Conservation (phyloP, 768 basidiomycete genomes). For the Tulasnella sp. region DNA sequence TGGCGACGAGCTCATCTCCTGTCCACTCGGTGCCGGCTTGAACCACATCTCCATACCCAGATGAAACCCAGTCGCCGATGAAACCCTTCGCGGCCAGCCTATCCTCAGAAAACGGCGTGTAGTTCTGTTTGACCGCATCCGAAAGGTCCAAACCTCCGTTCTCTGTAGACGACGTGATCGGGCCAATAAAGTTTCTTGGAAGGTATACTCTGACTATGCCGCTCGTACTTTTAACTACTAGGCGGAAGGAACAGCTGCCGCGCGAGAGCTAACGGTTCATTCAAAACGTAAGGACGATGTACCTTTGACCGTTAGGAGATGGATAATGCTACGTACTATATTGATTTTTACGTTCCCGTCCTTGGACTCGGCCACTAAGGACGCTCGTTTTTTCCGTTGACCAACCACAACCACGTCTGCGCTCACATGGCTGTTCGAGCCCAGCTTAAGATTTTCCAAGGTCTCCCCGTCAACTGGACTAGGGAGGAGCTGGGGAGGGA, state of each 20-base stretch:
- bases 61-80: neutral
- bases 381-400: neutral
- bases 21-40: neutral
- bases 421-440: neutral
- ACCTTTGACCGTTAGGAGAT: no score
- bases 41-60: neutral
- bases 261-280: neutral
- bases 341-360: neutral
- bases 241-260: neutral
- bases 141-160: neutral
- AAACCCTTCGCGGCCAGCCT: neutral
- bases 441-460: neutral
- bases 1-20: no score
- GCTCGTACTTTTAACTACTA: neutral
- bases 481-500: neutral
- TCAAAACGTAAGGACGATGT: no score
- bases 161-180: neutral
- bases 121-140: neutral
- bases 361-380: neutral
- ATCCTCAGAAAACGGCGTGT: neutral
- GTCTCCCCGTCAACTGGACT: neutral
- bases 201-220: neutral
- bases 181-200: neutral
- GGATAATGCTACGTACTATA: no score
- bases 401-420: neutral